These are phyloP conservation scores for Solanum corneliomulleri DNA, from an alignment of 257 asterid species.

Conservation along the genomic window DNA sequence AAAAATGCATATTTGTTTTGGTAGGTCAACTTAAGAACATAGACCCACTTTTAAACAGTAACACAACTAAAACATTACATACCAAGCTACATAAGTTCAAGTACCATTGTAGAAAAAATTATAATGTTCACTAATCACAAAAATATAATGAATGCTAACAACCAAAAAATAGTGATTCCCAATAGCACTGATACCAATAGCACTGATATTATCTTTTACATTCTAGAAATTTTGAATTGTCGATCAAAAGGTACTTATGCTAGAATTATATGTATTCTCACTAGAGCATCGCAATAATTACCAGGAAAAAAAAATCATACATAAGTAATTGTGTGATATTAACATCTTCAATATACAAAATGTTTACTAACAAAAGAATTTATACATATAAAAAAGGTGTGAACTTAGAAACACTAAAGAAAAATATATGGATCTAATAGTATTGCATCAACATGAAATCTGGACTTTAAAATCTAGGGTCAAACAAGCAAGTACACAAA, in stretches of 20 bases:
- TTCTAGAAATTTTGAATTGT: background rate
- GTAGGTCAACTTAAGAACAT: background rate
- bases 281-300: background rate
- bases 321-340: background rate
- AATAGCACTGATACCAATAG: no score
- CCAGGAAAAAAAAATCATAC: background rate
- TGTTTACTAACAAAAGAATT: background rate
- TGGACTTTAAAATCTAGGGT: background rate
- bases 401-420: background rate
- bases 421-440: background rate
- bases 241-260: background rate
- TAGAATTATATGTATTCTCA: no score
- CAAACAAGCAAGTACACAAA: background rate
- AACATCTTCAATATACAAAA: background rate
- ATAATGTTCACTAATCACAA: background rate
- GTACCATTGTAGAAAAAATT: background rate
- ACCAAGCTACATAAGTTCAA: background rate
- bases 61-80: no score
- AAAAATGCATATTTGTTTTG: no score
- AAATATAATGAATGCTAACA: no score
- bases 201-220: background rate
- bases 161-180: background rate
- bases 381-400: background rate
- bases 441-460: background rate
- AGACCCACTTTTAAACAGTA: background rate